These are phyloP conservation scores for Chaetothyriales sp. DNA, from an alignment of 2,329 filamentous ascomycete species.

Conservation along the genomic window DNA sequence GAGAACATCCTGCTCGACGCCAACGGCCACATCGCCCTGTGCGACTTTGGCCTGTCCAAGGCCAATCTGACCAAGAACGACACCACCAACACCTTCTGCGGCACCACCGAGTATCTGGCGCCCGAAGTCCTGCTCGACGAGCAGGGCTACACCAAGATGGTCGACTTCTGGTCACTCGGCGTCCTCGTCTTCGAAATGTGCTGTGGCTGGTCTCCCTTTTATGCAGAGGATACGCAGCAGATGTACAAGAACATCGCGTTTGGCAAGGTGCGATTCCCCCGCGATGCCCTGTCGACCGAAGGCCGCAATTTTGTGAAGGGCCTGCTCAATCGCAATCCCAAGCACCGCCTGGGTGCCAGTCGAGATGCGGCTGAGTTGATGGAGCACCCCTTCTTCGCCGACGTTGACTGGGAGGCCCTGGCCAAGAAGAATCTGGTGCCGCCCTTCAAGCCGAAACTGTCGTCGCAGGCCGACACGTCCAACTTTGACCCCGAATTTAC, in stretches of 20 bases:
- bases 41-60: constrained; percentile 95
- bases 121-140: constrained; percentile 92
- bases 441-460: constrained; percentile 94
- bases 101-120: constrained; percentile 92
- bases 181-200: constrained; percentile 99
- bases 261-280: constrained; percentile 90
- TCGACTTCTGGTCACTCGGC: constrained; percentile 97
- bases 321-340: constrained; percentile 88
- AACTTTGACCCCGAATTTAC: constrained; percentile 99
- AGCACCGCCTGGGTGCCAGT: constrained; percentile 80
- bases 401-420: constrained; percentile 84
- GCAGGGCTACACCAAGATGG: constrained; percentile 98
- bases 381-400: constrained; percentile 82
- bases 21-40: constrained; percentile 93
- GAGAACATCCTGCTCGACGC: constrained; percentile 96
- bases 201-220: constrained; percentile 98
- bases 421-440: constrained; percentile 85
- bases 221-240: constrained; percentile 96
- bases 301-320: constrained; percentile 98
- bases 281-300: constrained; percentile 86
- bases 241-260: constrained; percentile 99
- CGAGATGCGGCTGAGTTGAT: constrained; percentile 90
- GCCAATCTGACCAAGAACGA: constrained; percentile 94
- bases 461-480: constrained; percentile 88
- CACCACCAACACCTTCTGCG: constrained; percentile 97